A percentile compares a stretch with the other conserved stretches of the same genome.
Conservation (phyloP, 192 early-diverging fungal species). For the Irineochytrium annulatum region DNA sequence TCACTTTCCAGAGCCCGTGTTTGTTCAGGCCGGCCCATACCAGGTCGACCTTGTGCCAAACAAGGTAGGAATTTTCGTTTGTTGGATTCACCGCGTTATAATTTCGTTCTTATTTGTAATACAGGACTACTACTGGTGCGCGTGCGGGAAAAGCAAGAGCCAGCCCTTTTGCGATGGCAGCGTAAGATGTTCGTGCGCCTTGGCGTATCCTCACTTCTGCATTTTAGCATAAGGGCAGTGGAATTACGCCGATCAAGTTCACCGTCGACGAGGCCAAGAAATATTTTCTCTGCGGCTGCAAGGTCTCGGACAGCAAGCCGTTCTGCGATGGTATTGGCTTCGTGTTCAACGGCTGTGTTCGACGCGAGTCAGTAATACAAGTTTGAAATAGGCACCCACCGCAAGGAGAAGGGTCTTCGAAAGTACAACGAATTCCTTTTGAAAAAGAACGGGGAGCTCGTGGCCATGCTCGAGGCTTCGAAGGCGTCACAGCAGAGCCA, state of each 20-base stretch:
- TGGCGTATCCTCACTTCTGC: background rate
- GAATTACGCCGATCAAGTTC: slow-evolving; percentile 30
- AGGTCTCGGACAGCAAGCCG: slow-evolving; percentile 20
- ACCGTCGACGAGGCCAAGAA: slow-evolving; percentile 36
- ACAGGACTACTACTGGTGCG: slow-evolving; percentile 29
- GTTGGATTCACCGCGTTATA: background rate
- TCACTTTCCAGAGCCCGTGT: slow-evolving; percentile 1
- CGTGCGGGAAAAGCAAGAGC: slow-evolving; percentile 31
- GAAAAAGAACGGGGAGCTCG: slow-evolving; percentile 35
- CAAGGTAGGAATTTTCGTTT: slow-evolving; percentile 4
- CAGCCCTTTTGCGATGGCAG: slow-evolving; percentile 45
- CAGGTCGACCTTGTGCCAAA: slow-evolving; percentile 24
- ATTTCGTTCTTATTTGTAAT: background rate
- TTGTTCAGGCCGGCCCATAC: background rate
- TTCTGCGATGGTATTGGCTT: slow-evolving; percentile 49
- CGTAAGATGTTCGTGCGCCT: slow-evolving; percentile 1
- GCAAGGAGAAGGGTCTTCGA: slow-evolving; percentile 34
- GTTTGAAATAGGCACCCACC: too few relatives aligned
- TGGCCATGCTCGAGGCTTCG: slow-evolving; percentile 16
- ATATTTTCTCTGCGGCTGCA: slow-evolving; percentile 37
- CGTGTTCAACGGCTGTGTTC: too few relatives aligned
- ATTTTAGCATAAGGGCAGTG: slow-evolving; percentile 32
- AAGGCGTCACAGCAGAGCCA: too few relatives aligned
- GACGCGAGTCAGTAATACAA: too few relatives aligned
- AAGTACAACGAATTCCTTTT: slow-evolving; percentile 42